Percentiles rank a stretch among this genome's conserved stretches.
These are phyloP conservation scores for Kwoniella shandongensis DNA, from an alignment of 768 basidiomycete genomes.

Conservation along the genomic window DNA sequence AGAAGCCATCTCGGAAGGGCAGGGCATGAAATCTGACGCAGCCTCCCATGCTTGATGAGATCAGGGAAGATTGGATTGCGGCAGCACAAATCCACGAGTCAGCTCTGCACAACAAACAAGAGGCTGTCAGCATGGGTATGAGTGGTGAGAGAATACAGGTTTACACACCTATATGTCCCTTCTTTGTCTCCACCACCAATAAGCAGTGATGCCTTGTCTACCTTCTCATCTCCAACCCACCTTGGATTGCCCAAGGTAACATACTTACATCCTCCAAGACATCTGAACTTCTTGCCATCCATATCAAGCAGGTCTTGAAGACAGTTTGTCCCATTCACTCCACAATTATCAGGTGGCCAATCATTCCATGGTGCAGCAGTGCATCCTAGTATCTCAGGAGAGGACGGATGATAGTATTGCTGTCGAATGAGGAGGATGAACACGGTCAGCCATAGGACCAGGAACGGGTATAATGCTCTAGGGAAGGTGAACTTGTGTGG, in stretches of 20 bases:
- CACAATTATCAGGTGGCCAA: slow-evolving; percentile 45
- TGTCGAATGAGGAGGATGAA: slow-evolving; percentile 42
- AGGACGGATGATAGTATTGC: slow-evolving; percentile 32
- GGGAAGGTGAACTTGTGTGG: slow-evolving; percentile 1
- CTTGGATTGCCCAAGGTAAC: slow-evolving; percentile 38
- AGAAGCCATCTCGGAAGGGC: slow-evolving; percentile 18
- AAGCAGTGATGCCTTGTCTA: slow-evolving; percentile 30
- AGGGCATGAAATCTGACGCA: slow-evolving; percentile 29
- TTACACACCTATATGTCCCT: slow-evolving; percentile 35
- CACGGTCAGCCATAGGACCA: slow-evolving; percentile 32
- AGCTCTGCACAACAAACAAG: slow-evolving; percentile 23
- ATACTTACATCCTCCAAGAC: slow-evolving; percentile 42
- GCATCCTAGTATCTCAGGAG: slow-evolving; percentile 28
- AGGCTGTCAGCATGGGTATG: background rate
- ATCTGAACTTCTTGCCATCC: slow-evolving; percentile 24
- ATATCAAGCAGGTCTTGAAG: slow-evolving; percentile 12
- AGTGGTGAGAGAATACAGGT: background rate
- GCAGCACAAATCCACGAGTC: slow-evolving; percentile 49
- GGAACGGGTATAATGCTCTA: slow-evolving; percentile 15
- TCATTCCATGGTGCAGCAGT: slow-evolving; percentile 31
- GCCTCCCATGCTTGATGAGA: slow-evolving; percentile 31
- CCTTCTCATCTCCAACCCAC: slow-evolving; percentile 31
- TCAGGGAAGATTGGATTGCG: slow-evolving; percentile 34
- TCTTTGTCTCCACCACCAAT: slow-evolving; percentile 34
- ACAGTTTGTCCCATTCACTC: slow-evolving; percentile 35